Evolutionary conservation across 140 eudicot genomes (phyloP), one percentile per base, ranked within the genome.

Genomic region (Bidens hawaiensis): DNA sequence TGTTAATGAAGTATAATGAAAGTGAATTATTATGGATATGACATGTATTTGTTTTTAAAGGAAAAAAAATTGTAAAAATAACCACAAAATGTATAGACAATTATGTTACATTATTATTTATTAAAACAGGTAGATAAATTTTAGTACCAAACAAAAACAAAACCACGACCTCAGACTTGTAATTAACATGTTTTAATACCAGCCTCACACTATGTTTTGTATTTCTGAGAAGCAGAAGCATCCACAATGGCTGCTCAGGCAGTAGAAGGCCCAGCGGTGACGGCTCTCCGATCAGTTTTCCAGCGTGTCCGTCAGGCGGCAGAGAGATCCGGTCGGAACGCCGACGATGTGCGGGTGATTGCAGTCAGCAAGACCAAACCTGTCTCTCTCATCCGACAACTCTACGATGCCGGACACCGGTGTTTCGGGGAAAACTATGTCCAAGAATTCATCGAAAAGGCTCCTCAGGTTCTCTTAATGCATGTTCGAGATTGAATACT

Each of bases 351-450:
- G 15, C 76, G 90, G 16, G 93, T 87, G 68, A 75, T 91, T 17
- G 99, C 95, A 0, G 99, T 91, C 0, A 59, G 95, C 75, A 91
- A 91, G 72, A 91, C 99, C 56, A 91, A 91, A 57, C 93, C 95
- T 0, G 54, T 80, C 1, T 82, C 99, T 55, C 85, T 87, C 56
- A 73, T 91, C 65, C 83, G 83, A 38, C 82, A 82, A 53, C 82
- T 91, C 12, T 91, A 91, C 71, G 96, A 87, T 64, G 85, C 88
- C 17, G 99, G 99, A 4, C 96, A 91, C 75, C 91, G 99, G 3
- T 78, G 91, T 59, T 91, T 91, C 48, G 99, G 99, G 54, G 98
- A 91, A 67, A 91, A 91, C 26, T 91, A 91, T 41, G 96, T 87
- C 19, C 98, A 91, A 30, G 98, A 91, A 14, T 64, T 91, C 46